A percentile compares a stretch with the other conserved stretches of the same genome.
Evolutionary conservation across 2,329 filamentous ascomycete genomes (phyloP).

Genomic region (Pseudogymnoascus sp.): DNA sequence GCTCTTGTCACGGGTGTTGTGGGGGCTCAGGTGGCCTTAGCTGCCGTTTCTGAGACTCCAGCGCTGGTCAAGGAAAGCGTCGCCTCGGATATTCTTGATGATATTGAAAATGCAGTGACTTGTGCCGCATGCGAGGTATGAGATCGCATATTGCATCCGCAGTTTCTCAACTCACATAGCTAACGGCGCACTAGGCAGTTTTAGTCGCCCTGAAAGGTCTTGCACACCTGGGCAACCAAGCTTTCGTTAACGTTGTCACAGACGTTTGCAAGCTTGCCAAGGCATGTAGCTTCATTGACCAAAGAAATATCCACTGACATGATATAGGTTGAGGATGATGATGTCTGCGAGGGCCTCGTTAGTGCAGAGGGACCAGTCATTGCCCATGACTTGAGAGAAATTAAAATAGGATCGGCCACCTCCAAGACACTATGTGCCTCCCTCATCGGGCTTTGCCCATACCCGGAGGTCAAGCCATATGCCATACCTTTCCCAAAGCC

Average conservation of each 20-base stretch:
- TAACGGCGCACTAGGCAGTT: slow-evolving; percentile 20
- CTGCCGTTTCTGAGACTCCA: background rate
- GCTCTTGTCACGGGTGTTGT: slow-evolving; percentile 1
- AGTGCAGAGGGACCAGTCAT: slow-evolving; percentile 46
- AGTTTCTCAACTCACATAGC: background rate
- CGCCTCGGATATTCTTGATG: slow-evolving; percentile 22
- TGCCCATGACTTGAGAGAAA: slow-evolving; percentile 41
- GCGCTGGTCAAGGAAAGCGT: background rate
- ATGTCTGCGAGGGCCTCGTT: slow-evolving; percentile 38
- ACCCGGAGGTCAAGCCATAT: slow-evolving; percentile 30
- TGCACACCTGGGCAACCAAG: slow-evolving; percentile 35
- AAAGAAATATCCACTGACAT: background rate
- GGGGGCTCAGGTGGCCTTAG: background rate
- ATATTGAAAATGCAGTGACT: slow-evolving; percentile 26
- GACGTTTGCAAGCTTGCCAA: slow-evolving; percentile 28
- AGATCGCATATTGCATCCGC: slow-evolving; percentile 25
- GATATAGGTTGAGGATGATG: slow-evolving; percentile 30
- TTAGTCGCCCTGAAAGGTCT: slow-evolving; percentile 38
- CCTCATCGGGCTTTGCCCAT: slow-evolving; percentile 37
- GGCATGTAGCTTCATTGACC: slow-evolving; percentile 17
- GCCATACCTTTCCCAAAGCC: slow-evolving; percentile 29
- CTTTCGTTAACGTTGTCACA: slow-evolving; percentile 33
- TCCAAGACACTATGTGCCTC: slow-evolving; percentile 46
- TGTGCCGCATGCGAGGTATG: slow-evolving; percentile 29
- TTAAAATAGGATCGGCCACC: slow-evolving; percentile 42